phyloP scores from a whole-genome alignment of 129 eudicot species.

The Heracleum sosnowskyi region DNA sequence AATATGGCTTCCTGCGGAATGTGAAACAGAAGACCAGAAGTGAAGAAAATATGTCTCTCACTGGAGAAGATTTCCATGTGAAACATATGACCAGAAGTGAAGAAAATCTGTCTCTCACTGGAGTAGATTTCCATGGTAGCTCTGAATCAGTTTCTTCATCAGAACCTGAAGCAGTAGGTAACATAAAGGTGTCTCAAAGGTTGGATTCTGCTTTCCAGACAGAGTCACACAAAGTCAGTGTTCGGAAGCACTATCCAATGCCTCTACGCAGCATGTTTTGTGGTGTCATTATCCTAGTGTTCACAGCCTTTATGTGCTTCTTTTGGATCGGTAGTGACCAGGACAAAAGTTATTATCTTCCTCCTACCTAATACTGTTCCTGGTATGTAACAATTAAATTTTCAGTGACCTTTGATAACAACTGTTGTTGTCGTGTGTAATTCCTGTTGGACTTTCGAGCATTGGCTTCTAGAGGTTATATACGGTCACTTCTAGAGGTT shows the following conservation, averaged over 20 bases:
- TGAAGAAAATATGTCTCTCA: conserved; percentile 21
- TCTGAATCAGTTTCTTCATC: conserved; percentile 72
- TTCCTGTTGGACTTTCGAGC: neutral
- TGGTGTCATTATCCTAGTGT: conserved; percentile 25
- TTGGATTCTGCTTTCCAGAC: conserved; percentile 16
- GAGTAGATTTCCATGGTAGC: conserved; percentile 32
- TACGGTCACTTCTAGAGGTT: neutral
- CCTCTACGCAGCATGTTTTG: conserved; percentile 20
- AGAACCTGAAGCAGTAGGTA: conserved; percentile 18
- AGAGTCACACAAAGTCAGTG: conserved; percentile 1
- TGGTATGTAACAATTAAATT: neutral
- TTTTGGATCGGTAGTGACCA: conserved; percentile 29
- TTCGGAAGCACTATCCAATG: conserved; percentile 8
- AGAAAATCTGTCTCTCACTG: conserved; percentile 21
- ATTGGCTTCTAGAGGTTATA: neutral
- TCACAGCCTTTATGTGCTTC: conserved; percentile 35
- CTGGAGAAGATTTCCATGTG: conserved; percentile 27
- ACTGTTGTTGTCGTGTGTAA: neutral
- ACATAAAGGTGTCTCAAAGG: conserved; percentile 14
- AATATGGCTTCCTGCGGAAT: conserved; percentile 26
- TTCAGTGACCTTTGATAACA: neutral
- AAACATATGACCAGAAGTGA: conserved; percentile 14
- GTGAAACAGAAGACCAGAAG: conserved; percentile 14
- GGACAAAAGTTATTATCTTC: conserved; percentile 37
- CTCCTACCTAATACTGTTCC: conserved; percentile 56